These are phyloP conservation scores for Pseudogymnoascus sp. DNA, from an alignment of 2,329 filamentous ascomycete species.

Conservation along the genomic window DNA sequence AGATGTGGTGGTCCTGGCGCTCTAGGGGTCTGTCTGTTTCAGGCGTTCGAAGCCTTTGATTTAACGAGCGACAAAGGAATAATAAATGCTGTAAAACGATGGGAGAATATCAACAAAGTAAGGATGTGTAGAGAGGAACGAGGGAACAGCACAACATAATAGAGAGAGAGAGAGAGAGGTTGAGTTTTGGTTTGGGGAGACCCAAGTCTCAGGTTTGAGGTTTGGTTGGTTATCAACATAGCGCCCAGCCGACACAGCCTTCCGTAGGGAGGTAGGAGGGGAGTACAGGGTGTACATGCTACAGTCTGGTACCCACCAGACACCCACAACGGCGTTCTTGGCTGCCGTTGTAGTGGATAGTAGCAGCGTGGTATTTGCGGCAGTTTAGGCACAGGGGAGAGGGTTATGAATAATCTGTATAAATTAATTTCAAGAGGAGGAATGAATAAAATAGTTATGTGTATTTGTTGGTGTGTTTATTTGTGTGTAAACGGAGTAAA, in stretches of 20 bases:
- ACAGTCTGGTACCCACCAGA: not conserved
- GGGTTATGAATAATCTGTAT: not conserved
- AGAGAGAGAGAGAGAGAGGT: not conserved
- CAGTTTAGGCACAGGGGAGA: not conserved
- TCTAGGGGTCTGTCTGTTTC: constrained; percentile 5
- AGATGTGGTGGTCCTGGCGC: not conserved
- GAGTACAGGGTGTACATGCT: constrained; percentile 1
- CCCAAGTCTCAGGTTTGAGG: constrained; percentile 6
- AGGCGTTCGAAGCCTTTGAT: constrained; percentile 1
- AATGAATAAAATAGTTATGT: not conserved
- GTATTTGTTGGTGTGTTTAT: not conserved
- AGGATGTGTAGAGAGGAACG: not conserved
- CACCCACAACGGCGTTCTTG: not conserved
- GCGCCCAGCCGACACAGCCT: constrained; percentile 4
- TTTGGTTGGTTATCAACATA: constrained; percentile 1
- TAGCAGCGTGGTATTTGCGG: not conserved
- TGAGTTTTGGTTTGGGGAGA: not conserved
- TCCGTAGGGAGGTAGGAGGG: not conserved
- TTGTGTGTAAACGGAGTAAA: not conserved
- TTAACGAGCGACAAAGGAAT: constrained; percentile 1
- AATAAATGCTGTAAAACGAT: constrained; percentile 1
- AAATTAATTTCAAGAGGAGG: not conserved
- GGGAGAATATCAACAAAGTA: not conserved
- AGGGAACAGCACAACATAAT: not conserved
- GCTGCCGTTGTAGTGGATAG: not conserved